Percentiles rank a stretch among this genome's conserved stretches.
These are phyloP conservation scores for Gigaspora rosea DNA, from an alignment of 192 early-diverging fungal species.

Conservation along the genomic window DNA sequence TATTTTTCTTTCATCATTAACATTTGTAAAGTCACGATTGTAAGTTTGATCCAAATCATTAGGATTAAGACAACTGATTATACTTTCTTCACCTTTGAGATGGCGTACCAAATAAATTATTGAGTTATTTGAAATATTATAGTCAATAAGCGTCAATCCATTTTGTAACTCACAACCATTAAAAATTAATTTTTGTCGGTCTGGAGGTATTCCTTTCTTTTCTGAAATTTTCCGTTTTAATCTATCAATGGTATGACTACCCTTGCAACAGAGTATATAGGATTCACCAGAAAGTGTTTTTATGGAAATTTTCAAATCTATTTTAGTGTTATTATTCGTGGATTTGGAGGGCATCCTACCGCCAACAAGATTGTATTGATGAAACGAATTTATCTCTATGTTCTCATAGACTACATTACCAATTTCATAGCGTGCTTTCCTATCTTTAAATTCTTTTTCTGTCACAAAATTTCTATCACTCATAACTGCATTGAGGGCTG, in stretches of 20 bases:
- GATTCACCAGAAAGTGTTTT: slow-evolving; percentile 86
- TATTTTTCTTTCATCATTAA: slow-evolving; percentile 1
- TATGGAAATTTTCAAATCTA: too few relatives aligned
- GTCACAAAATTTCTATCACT: neutral
- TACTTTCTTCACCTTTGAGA: slow-evolving; percentile 57
- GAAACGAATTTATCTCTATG: neutral
- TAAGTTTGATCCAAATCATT: neutral
- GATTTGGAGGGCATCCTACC: neutral
- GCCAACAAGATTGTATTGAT: slow-evolving; percentile 8
- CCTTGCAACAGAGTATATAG: slow-evolving; percentile 80
- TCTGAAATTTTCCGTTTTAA: slow-evolving; percentile 75
- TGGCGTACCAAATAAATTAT: slow-evolving; percentile 64
- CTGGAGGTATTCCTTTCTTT: slow-evolving; percentile 72
- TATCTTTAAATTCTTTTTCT: slow-evolving; percentile 18
- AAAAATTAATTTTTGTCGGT: slow-evolving; percentile 70
- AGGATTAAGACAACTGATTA: neutral
- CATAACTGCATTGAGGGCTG: slow-evolving; percentile 1
- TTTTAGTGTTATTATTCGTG: too few relatives aligned
- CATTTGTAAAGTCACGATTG: slow-evolving; percentile 18
- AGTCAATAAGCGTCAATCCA: slow-evolving; percentile 60
- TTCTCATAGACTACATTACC: neutral
- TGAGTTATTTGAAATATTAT: slow-evolving; percentile 71
- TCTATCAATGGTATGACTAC: slow-evolving; percentile 64
- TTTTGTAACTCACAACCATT: slow-evolving; percentile 72
- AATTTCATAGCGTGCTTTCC: neutral